Conservation (phyloP, 2,329 filamentous ascomycete genomes). For the Dryadomyces quercivorus region DNA sequence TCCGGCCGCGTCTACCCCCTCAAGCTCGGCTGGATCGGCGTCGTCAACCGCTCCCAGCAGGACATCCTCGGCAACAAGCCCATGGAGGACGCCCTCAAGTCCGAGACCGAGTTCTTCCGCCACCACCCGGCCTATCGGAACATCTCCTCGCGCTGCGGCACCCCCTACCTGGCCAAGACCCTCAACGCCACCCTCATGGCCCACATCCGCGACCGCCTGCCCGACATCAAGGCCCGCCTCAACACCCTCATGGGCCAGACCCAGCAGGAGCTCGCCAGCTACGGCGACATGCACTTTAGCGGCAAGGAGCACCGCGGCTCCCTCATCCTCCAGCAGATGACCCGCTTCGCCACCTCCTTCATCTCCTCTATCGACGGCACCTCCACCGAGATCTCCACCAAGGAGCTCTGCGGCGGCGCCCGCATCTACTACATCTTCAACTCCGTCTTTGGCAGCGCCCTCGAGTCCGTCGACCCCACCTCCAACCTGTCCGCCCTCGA, state of each 20-base stretch:
- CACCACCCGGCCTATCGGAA: slow-evolving; percentile 96
- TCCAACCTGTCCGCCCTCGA: slow-evolving; percentile 89
- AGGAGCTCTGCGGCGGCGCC: slow-evolving; percentile 89
- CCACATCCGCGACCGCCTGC: slow-evolving; percentile 88
- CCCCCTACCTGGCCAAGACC: slow-evolving; percentile 86
- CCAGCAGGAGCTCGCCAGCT: slow-evolving; percentile 94
- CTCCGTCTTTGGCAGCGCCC: slow-evolving; percentile 90
- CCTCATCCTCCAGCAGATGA: slow-evolving; percentile 94
- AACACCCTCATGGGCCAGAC: slow-evolving; percentile 99
- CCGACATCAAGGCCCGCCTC: slow-evolving; percentile 93
- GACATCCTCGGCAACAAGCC: slow-evolving; percentile 94
- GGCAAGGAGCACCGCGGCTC: slow-evolving; percentile 95
- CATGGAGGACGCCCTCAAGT: slow-evolving; percentile 80
- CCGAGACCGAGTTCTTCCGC: slow-evolving; percentile 89
- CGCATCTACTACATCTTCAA: slow-evolving; percentile 99
- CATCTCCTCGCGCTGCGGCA: slow-evolving; percentile 87
- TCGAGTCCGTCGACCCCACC: slow-evolving; percentile 93
- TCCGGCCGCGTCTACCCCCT: slow-evolving; percentile 92
- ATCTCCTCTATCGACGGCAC: slow-evolving; percentile 98
- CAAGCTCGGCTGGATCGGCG: slow-evolving; percentile 94
- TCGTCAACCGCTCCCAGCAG: slow-evolving; percentile 95
- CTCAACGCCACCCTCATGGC: slow-evolving; percentile 91
- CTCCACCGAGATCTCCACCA: slow-evolving; percentile 95
- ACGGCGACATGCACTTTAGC: slow-evolving; percentile 94
- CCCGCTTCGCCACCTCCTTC: slow-evolving; percentile 92